Evolutionary conservation across 2,329 filamentous ascomycete species (phyloP).

Genomic region (Claviceps pusilla): DNA sequence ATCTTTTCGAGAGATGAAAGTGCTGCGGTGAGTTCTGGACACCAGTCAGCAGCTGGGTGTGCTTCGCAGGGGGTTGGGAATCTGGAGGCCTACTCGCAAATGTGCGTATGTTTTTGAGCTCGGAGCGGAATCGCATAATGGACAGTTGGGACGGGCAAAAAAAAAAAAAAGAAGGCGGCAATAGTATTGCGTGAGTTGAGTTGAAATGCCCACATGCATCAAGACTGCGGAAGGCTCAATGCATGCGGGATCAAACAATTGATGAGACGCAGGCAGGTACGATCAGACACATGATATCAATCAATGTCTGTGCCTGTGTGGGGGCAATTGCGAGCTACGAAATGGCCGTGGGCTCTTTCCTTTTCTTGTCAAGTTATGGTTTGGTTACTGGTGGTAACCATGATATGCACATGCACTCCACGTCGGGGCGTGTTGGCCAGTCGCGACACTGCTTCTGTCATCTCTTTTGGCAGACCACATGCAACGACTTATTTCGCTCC

Average conservation of each 20-base stretch:
- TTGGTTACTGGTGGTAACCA: not conserved
- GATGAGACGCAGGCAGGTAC: constrained; percentile 2
- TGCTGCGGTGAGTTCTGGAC: constrained; percentile 47
- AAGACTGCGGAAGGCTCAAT: not conserved
- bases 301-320: not conserved
- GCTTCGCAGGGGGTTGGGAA: not conserved
- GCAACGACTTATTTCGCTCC: not conserved
- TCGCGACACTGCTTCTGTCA: not conserved
- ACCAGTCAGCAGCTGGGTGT: not conserved
- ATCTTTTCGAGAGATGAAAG: constrained; percentile 61
- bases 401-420: no score
- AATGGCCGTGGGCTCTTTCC: not conserved
- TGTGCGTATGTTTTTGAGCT: constrained; percentile 50
- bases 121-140: constrained; percentile 51
- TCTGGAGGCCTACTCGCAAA: constrained; percentile 39
- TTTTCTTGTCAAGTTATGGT: not conserved
- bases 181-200: not conserved
- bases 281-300: not conserved
- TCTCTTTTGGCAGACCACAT: not conserved
- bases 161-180: not conserved
- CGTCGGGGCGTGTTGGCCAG: no score
- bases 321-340: not conserved
- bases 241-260: no score
- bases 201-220: not conserved
- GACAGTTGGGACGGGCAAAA: not conserved